phyloP scores from a whole-genome alignment of 2,329 filamentous ascomycete species.

The Byssochlamys sp. region DNA sequence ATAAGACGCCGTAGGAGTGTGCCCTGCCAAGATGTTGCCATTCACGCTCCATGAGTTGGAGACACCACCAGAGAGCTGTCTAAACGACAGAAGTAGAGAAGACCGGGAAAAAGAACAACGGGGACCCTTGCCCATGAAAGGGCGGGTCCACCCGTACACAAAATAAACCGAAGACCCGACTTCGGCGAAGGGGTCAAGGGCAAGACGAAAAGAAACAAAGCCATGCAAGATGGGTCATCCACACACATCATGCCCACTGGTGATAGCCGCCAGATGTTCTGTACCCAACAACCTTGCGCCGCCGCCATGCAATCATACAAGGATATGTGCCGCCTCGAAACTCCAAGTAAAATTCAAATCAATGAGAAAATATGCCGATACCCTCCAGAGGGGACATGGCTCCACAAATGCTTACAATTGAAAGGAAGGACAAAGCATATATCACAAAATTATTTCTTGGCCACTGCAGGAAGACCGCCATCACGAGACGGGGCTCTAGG shows the following conservation, averaged over 20 bases:
- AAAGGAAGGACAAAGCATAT: not conserved
- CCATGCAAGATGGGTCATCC: conserved; percentile 7
- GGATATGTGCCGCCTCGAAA: not conserved
- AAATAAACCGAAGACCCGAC: not conserved
- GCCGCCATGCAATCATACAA: conserved; percentile 1
- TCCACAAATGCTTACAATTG: not conserved
- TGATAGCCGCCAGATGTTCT: not conserved
- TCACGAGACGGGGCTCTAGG: conserved; percentile 10
- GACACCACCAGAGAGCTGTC: not conserved
- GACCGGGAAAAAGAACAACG: not conserved
- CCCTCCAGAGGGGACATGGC: not conserved
- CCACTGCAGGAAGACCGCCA: conserved; percentile 2
- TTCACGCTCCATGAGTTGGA: not conserved
- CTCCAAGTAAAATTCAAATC: not conserved
- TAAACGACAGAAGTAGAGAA: conserved; percentile 2
- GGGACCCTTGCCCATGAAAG: not conserved
- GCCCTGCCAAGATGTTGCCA: not conserved
- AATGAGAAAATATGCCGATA: not conserved
- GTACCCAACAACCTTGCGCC: conserved; percentile 1
- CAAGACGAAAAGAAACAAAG: conserved; percentile 6
- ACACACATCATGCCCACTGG: conserved; percentile 3
- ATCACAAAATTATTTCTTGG: not conserved
- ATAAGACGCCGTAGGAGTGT: not conserved
- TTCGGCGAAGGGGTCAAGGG: conserved; percentile 4
- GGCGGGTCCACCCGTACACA: not conserved